These are phyloP conservation scores for Solanum stenotomum DNA, from an alignment of 257 asterid genomes.

Conservation along the genomic window DNA sequence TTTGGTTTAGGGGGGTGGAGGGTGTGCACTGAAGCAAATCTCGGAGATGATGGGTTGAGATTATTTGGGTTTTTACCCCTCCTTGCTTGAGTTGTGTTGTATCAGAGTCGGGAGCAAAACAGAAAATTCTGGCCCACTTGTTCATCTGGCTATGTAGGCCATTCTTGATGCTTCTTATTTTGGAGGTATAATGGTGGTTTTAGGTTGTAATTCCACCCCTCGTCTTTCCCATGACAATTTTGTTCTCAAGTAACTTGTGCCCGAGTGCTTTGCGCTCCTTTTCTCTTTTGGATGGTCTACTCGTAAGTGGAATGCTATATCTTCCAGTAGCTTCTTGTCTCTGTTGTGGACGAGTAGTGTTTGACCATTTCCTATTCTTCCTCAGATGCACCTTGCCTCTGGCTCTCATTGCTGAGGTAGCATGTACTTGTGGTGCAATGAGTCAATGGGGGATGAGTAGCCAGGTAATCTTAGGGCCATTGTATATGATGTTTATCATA, in stretches of 20 bases:
- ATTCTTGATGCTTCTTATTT: slow-evolving; percentile 16
- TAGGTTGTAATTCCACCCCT: neutral
- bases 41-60: slow-evolving; percentile 16
- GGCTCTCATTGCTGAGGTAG: neutral
- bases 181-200: slow-evolving; percentile 31
- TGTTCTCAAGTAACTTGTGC: neutral
- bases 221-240: neutral
- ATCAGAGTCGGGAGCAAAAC: slow-evolving; percentile 27
- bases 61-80: slow-evolving; percentile 22
- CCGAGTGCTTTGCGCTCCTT: neutral
- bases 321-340: neutral
- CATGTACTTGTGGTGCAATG: neutral
- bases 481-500: neutral
- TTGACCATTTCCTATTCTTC: neutral
- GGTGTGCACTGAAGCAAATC: slow-evolving; percentile 10
- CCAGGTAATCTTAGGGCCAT: neutral
- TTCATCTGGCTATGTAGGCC: slow-evolving; percentile 20
- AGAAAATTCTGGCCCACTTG: slow-evolving; percentile 23
- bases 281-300: neutral
- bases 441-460: neutral
- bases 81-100: slow-evolving; percentile 22
- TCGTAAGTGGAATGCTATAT: neutral
- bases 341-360: neutral
- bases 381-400: neutral
- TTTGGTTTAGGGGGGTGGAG: slow-evolving; percentile 21